Evolutionary conservation across 495 filamentous ascomycete genomes (phyloP).

Genomic region (Barbatosphaeria neglecta): DNA sequence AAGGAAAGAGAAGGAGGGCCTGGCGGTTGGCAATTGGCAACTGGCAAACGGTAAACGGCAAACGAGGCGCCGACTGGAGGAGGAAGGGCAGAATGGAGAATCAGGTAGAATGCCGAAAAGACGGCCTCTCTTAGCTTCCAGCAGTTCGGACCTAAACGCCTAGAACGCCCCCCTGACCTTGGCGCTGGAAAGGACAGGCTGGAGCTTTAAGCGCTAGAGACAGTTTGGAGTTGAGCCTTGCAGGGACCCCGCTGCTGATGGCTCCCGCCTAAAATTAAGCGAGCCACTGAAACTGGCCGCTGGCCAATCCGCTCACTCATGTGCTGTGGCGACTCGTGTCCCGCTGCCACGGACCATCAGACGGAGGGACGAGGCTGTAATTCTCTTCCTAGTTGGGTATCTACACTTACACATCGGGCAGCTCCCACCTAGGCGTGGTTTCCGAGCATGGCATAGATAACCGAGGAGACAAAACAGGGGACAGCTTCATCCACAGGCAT

Average conservation of each 20-base stretch:
- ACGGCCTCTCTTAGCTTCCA: background rate
- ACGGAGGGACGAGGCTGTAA: too few species aligned
- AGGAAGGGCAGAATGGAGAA: background rate
- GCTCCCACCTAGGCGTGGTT: too few species aligned
- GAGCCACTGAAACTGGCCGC: background rate
- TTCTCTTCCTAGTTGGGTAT: too few species aligned
- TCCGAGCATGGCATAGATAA: too few species aligned
- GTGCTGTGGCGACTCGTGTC: too few species aligned
- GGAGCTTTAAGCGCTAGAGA: background rate
- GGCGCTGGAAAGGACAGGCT: slow-evolving; percentile 8
- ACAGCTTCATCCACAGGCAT: too few species aligned
- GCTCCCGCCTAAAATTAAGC: background rate
- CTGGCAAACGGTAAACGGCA: too few species aligned
- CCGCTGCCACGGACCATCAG: too few species aligned
- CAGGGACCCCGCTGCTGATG: slow-evolving; percentile 6
- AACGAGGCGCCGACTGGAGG: background rate
- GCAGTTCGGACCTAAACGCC: background rate
- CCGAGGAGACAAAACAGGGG: too few species aligned
- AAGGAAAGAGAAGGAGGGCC: too few species aligned
- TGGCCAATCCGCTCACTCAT: background rate
- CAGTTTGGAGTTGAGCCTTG: background rate
- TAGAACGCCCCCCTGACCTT: slow-evolving; percentile 4
- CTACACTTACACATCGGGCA: too few species aligned
- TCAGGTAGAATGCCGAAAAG: background rate
- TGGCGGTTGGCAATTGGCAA: too few species aligned